Evolutionary conservation across 768 basidiomycete genomes (phyloP).

Genomic region (Phallus indusiatus): DNA sequence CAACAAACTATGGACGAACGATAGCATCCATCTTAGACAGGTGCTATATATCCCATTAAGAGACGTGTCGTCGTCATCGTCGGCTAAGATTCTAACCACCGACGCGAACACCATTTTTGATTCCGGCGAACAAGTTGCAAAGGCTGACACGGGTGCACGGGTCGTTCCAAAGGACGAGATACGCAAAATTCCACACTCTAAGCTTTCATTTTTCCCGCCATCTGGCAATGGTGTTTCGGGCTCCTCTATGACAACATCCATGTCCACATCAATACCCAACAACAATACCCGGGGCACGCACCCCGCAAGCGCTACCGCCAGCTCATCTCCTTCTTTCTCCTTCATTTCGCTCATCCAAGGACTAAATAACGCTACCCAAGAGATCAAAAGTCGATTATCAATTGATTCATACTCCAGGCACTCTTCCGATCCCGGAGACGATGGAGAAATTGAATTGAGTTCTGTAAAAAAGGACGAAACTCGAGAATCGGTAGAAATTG

Average conservation of each 20-base stretch:
- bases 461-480: not conserved
- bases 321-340: constrained; percentile 25
- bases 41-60: constrained; percentile 67
- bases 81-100: not conserved
- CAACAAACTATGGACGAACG: constrained; percentile 92
- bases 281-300: constrained; percentile 12
- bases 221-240: constrained; percentile 18
- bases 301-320: constrained; percentile 28
- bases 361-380: constrained; percentile 46
- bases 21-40: constrained; percentile 82
- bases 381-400: constrained; percentile 44
- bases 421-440: constrained; percentile 5
- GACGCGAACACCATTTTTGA: not conserved
- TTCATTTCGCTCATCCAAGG: not conserved
- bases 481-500: not conserved
- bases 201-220: constrained; percentile 49
- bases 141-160: constrained; percentile 11
- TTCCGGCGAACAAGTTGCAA: constrained; percentile 13
- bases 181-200: constrained; percentile 38
- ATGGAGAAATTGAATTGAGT: not conserved
- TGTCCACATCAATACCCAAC: constrained; percentile 6
- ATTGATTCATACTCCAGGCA: constrained; percentile 30
- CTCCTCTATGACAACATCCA: not conserved
- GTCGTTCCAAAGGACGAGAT: constrained; percentile 17
- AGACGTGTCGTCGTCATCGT: not conserved